phyloP scores from a whole-genome alignment of 441 rosid genomes.

The Aquilaria agallochum region DNA sequence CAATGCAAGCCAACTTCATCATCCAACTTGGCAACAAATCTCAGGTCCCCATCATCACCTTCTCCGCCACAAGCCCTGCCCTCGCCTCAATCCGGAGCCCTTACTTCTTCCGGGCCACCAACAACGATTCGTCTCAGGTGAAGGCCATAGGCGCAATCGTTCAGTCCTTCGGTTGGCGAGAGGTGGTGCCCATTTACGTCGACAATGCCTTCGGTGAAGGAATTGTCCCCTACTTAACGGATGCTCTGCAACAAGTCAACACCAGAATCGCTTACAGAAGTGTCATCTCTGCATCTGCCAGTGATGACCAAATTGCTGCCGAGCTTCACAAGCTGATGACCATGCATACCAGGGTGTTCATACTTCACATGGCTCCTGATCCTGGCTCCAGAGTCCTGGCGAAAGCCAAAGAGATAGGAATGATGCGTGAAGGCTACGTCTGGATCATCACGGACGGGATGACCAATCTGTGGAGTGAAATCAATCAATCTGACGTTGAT shows the following conservation, averaged over 20 bases:
- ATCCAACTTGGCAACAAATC: slow-evolving; percentile 16
- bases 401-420: slow-evolving; percentile 18
- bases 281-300: slow-evolving; percentile 14
- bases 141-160: slow-evolving; percentile 17
- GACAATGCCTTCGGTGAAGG: slow-evolving; percentile 28
- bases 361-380: slow-evolving; percentile 26
- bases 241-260: slow-evolving; percentile 20
- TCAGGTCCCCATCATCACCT: slow-evolving; percentile 25
- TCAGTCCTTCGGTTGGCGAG: slow-evolving; percentile 22
- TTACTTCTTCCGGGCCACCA: slow-evolving; percentile 21
- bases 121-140: slow-evolving; percentile 24
- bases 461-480: slow-evolving; percentile 12
- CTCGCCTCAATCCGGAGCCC: slow-evolving; percentile 8
- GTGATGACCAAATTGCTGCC: slow-evolving; percentile 12
- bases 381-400: slow-evolving; percentile 20
- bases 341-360: slow-evolving; percentile 22
- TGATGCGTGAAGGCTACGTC: slow-evolving; percentile 29
- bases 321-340: slow-evolving; percentile 21
- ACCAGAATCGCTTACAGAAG: slow-evolving; percentile 11
- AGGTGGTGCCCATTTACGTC: slow-evolving; percentile 21
- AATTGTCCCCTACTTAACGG: slow-evolving; percentile 21
- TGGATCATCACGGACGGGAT: slow-evolving; percentile 32
- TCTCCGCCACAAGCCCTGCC: slow-evolving; percentile 19
- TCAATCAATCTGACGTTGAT: neutral
- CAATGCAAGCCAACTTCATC: slow-evolving; percentile 23